These are phyloP conservation scores for Areca catechu DNA, from an alignment of 176 grass and related monocot genomes.

Conservation along the genomic window DNA sequence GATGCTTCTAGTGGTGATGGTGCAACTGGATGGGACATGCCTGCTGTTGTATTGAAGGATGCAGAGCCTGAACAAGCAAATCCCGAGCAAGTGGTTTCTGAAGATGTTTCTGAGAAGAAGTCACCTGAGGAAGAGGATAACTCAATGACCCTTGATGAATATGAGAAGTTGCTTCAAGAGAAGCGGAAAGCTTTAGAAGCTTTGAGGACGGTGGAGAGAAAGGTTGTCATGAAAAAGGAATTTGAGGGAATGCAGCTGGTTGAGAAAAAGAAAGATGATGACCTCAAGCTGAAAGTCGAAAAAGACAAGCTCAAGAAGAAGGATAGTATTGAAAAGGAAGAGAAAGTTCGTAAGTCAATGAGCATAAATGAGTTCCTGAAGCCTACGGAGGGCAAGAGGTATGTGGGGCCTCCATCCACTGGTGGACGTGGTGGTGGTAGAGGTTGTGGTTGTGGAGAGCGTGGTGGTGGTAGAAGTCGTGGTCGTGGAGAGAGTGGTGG, in stretches of 20 bases:
- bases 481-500: not conserved
- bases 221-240: slow-evolving; percentile 7
- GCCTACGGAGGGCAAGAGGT: slow-evolving; percentile 2
- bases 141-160: slow-evolving; percentile 11
- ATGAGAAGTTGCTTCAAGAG: slow-evolving; percentile 11
- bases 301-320: slow-evolving; percentile 16
- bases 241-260: slow-evolving; percentile 10
- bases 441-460: too few species aligned
- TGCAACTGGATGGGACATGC: too few species aligned
- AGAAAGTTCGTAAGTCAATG: slow-evolving; percentile 13
- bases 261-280: slow-evolving; percentile 14
- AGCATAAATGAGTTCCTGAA: slow-evolving; percentile 17
- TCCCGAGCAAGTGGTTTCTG: not conserved
- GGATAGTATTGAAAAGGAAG: slow-evolving; percentile 5
- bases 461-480: not conserved
- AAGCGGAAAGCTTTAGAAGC: slow-evolving; percentile 7
- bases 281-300: slow-evolving; percentile 9
- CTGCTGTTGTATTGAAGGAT: not conserved
- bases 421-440: slow-evolving; percentile 8
- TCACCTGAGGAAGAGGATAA: slow-evolving; percentile 9
- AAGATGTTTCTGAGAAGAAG: not conserved
- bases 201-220: slow-evolving; percentile 13
- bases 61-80: not conserved
- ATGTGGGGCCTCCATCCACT: not conserved
- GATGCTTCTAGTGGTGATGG: too few species aligned